A percentile compares a stretch with the other conserved stretches of the same genome.
Evolutionary conservation across 1,284 basidiomycete species (phyloP).

Genomic region (Sporisorium sorghi): DNA sequence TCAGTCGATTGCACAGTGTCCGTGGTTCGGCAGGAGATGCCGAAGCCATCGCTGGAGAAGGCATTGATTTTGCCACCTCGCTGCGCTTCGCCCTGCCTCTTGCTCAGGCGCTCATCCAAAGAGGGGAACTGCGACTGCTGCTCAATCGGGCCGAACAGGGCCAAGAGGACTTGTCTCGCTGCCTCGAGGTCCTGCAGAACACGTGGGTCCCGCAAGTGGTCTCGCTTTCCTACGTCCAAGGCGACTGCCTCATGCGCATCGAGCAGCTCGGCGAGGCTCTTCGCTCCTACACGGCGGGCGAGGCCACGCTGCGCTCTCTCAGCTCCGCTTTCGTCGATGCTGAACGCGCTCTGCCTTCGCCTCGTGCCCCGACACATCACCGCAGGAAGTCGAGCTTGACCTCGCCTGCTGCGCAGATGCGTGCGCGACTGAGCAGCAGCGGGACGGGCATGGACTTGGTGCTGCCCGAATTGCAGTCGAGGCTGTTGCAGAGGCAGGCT

Average conservation of each 20-base stretch:
- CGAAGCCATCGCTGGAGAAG: constrained; percentile 58
- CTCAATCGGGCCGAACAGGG: constrained; percentile 42
- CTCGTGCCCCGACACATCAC: constrained; percentile 14
- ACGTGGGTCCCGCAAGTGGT: constrained; percentile 49
- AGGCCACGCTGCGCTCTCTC: constrained; percentile 46
- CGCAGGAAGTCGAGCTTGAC: constrained; percentile 26
- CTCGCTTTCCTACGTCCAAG: constrained; percentile 45
- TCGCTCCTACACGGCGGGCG: constrained; percentile 38
- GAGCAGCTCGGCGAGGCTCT: constrained; percentile 48
- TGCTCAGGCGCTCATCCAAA: constrained; percentile 47
- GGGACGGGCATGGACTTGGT: constrained; percentile 25
- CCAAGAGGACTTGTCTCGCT: constrained; percentile 48
- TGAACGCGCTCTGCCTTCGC: constrained; percentile 37
- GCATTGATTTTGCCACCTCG: constrained; percentile 52
- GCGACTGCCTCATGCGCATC: constrained; percentile 49
- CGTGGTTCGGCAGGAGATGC: constrained; percentile 63
- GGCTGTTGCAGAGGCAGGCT: constrained; percentile 53
- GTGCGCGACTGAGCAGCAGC: constrained; percentile 20
- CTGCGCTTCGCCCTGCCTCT: constrained; percentile 40
- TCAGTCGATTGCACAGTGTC: constrained; percentile 50
- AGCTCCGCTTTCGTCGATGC: constrained; percentile 34
- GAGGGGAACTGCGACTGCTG: constrained; percentile 52
- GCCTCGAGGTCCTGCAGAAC: constrained; percentile 45
- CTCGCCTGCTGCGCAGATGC: constrained; percentile 19
- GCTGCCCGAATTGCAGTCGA: constrained; percentile 50